Percentiles rank a stretch among this genome's conserved stretches.
phyloP scores from a whole-genome alignment of 371 early-diverging fungal genomes.

The Mortierella sp. region DNA sequence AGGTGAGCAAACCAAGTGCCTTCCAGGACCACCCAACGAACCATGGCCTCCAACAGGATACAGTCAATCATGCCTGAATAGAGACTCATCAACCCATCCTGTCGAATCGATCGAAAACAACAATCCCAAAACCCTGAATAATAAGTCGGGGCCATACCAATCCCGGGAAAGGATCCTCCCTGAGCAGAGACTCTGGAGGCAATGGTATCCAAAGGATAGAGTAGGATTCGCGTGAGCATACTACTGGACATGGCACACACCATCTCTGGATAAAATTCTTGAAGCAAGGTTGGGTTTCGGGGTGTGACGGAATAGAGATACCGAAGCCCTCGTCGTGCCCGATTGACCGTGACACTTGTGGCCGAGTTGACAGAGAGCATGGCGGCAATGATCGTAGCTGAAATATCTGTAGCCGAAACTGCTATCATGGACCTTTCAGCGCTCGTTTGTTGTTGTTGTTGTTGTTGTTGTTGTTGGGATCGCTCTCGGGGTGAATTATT shows the following conservation, averaged over 20 bases:
- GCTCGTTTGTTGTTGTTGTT: constrained; percentile 19
- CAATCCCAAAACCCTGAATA: constrained; percentile 66
- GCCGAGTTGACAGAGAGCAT: constrained; percentile 40
- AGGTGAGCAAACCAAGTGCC: constrained; percentile 53
- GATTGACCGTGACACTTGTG: constrained; percentile 29
- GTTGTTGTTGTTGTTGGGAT: constrained; percentile 22
- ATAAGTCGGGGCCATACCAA: constrained; percentile 39
- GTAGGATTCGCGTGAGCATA: constrained; percentile 59
- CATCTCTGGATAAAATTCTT: constrained; percentile 69
- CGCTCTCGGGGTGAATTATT: not conserved
- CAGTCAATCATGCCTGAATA: constrained; percentile 48
- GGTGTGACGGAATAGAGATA: constrained; percentile 35
- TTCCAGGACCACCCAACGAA: constrained; percentile 49
- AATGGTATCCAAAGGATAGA: constrained; percentile 66
- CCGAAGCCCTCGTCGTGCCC: constrained; percentile 30
- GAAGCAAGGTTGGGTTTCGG: constrained; percentile 51
- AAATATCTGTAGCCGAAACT: constrained; percentile 46
- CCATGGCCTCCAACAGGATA: constrained; percentile 46
- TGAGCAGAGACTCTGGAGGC: constrained; percentile 65
- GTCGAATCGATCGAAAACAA: constrained; percentile 28
- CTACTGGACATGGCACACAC: constrained; percentile 65
- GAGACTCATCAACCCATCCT: constrained; percentile 22
- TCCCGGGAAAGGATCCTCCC: constrained; percentile 57
- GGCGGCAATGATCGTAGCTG: constrained; percentile 50
- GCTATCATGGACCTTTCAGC: constrained; percentile 19